Conservation (phyloP, 768 basidiomycete genomes). For the Tricholoma matsutake region DNA sequence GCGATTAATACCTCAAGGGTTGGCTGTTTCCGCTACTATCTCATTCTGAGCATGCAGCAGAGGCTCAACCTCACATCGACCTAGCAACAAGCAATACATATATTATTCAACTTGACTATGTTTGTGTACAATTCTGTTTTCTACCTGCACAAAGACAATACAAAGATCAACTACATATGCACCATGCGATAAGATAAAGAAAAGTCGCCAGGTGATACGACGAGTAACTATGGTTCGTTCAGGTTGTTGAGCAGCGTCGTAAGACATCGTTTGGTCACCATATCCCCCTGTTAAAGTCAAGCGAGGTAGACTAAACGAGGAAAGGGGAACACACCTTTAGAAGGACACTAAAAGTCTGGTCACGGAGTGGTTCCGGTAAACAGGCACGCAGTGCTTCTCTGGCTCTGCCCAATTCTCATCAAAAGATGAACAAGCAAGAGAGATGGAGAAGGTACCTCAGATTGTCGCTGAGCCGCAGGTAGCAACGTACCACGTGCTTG, state of each 20-base stretch:
- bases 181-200: slow-evolving; percentile 25
- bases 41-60: too few relatives aligned
- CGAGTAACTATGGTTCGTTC: slow-evolving; percentile 53
- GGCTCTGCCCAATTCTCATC: slow-evolving; percentile 52
- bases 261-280: slow-evolving; percentile 95
- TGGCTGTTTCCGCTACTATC: too few relatives aligned
- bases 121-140: slow-evolving; percentile 8
- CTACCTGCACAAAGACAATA: slow-evolving; percentile 19
- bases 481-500: slow-evolving; percentile 98
- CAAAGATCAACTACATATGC: slow-evolving; percentile 19
- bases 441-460: slow-evolving; percentile 53
- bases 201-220: slow-evolving; percentile 9
- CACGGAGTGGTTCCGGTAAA: slow-evolving; percentile 90
- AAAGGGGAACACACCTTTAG: slow-evolving; percentile 67
- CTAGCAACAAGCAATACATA: too few relatives aligned
- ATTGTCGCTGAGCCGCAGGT: slow-evolving; percentile 94
- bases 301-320: slow-evolving; percentile 11
- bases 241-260: slow-evolving; percentile 88
- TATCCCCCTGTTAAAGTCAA: slow-evolving; percentile 66
- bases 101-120: slow-evolving; percentile 2
- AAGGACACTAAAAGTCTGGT: slow-evolving; percentile 87
- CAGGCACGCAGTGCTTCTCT: slow-evolving; percentile 95
- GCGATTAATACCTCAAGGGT: too few relatives aligned
- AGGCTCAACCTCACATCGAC: too few relatives aligned
- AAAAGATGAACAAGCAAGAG: not conserved